Base-by-base conservation (phyloP, 345 rosid species). In the Streptanthus diversifolius region DNA sequence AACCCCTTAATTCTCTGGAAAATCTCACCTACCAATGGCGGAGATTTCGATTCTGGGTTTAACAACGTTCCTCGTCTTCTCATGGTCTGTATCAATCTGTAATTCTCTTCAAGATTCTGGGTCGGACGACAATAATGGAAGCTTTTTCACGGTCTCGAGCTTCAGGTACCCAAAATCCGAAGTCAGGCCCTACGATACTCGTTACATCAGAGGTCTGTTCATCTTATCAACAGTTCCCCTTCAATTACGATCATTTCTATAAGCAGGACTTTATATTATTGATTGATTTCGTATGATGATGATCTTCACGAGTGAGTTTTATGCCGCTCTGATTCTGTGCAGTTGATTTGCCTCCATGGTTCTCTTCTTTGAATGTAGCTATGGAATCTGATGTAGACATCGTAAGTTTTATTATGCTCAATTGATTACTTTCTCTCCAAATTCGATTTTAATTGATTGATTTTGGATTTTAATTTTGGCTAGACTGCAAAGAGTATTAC, bases 281-380 rank as follows among this genome's bases (percentile, higher is more conserved):
- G 19, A 8, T 43, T 43, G 25, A 24, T 24, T 24, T 24, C 25
- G 25, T 24, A 24, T n/a, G n/a, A n/a, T 48, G 54, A 47, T 51
- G 29, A 22, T 49, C 18, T 27, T 53, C 18, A 52, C 35, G 18
- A 52, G 33, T 61, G 52, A 47, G 51, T 30, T 5, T 27, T 29
- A 3, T 29, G 32, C 32, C 32, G 32, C 51, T 45, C 40, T 33
- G 67, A 66, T 81, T 79, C 57, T 77, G 62, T 39, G 30, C 89
- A 95, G 99, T 93, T 73, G 97, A 91, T 77, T 85, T 95, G 80
- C 97, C 97, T 19, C 91, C 82, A 62, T 91, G 91, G 95, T 95
- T 95, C 86, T 87, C 97, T 7, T 87, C 95, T 9, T 29, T 95
- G 77, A 88, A 88, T 59, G 68, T 95, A 33, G 81, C 80, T 43